Evolutionary conservation across 2,329 filamentous ascomycete genomes (phyloP), one percentile per base, ranked within the genome.

Genomic region (Fusarium albosuccineum): DNA sequence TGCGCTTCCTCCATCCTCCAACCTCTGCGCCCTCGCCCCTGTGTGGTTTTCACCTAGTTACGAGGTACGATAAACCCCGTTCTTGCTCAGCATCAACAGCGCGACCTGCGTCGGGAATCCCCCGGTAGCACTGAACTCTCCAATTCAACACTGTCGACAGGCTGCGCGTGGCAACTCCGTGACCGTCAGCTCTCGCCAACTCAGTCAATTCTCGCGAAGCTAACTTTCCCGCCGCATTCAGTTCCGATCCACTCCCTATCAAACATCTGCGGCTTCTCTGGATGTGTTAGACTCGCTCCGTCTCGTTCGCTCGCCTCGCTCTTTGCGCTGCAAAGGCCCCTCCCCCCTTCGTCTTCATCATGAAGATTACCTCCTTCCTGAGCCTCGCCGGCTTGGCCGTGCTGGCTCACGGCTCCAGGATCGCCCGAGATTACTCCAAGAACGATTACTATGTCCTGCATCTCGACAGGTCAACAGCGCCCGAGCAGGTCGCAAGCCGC

Each of bases 401-500:
- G 62, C 73, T 85, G 74, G 78, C 83, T 63, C 79, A 82, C 59
- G 82, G 85, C 30, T 77, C 83, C 45, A 77, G 88, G 44, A 82
- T 83, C 50, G 82, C 85, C 66, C 91, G 92, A 71, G 87, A 96
- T 75, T 92, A 97, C 83, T 87, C 91, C 50, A 85, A 87, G 39
- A 89, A 94, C 79, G 95, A 99, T 79, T 98, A 97, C 81, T 97
- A 98, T 78, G 94, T 97, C 67, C 85, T 99, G 46, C 92, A 97
- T 70, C 86, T 99, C 74, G 87, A 91, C 61, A 81, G 87, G 11
- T 83, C 86, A 37, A 83, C 87, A 7, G 84, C 88, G 13, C 93
- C 94, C 14, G 80, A 86, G 26, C 84, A 91, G 40, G 84, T 97
- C 66, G 94, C 94, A 29, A 81, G 83, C 45, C 85, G 88, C 22